Evolutionary conservation across 2,329 filamentous ascomycete species (phyloP).

Genomic region (Cadophora sp.): DNA sequence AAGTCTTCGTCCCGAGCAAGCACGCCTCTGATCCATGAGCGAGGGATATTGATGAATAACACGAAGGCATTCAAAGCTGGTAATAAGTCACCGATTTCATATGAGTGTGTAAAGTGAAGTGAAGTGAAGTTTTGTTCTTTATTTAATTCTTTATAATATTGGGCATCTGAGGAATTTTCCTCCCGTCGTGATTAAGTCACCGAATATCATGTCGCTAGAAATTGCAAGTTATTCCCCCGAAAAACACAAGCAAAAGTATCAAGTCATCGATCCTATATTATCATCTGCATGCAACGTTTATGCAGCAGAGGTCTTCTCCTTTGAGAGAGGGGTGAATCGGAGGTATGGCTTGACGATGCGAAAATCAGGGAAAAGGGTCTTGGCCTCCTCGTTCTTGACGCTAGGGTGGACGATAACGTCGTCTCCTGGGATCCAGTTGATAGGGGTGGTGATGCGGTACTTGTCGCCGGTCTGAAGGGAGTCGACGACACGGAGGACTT

Average conservation of each 20-base stretch:
- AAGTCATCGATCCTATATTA: not conserved
- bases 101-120: not conserved
- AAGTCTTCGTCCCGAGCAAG: too few species aligned
- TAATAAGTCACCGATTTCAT: too few species aligned
- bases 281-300: conserved; percentile 25
- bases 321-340: conserved; percentile 72
- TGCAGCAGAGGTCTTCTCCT: conserved; percentile 52
- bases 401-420: conserved; percentile 91
- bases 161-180: conserved; percentile 6
- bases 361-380: conserved; percentile 84
- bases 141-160: conserved; percentile 1
- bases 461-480: conserved; percentile 85
- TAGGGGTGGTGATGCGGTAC: conserved; percentile 86
- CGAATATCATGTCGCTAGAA: conserved; percentile 20
- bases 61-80: too few species aligned
- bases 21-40: not conserved
- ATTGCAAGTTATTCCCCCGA: conserved; percentile 6
- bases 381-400: conserved; percentile 84
- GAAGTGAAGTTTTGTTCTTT: not conserved
- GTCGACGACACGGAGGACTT: conserved; percentile 81
- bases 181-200: not conserved
- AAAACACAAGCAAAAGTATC: conserved; percentile 3
- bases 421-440: conserved; percentile 88
- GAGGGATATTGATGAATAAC: not conserved
- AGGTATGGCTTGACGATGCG: conserved; percentile 75